These are phyloP conservation scores for Aegilops sharonensis DNA, from an alignment of 176 grass and related monocot genomes.

Conservation along the genomic window DNA sequence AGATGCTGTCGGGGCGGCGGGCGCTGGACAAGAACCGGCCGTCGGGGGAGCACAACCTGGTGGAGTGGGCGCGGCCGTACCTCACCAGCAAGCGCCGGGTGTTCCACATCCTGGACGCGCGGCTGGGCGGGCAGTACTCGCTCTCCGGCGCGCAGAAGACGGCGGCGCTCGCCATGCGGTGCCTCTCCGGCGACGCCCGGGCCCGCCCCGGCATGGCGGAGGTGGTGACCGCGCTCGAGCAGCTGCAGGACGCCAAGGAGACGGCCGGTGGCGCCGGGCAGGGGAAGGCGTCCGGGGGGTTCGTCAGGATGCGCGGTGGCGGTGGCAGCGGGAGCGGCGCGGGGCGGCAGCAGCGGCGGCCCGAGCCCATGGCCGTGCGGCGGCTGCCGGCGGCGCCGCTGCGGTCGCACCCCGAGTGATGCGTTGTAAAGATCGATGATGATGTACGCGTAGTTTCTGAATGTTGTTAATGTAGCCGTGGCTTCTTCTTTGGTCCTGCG, in stretches of 20 bases:
- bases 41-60: conserved; percentile 56
- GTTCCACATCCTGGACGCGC: conserved; percentile 46
- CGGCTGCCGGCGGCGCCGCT: background rate
- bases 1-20: conserved; percentile 53
- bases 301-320: background rate
- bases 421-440: conserved; percentile 8
- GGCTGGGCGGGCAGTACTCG: conserved; percentile 54
- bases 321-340: background rate
- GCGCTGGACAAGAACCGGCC: conserved; percentile 75
- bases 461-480: background rate
- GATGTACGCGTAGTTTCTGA: background rate
- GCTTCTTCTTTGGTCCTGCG: background rate
- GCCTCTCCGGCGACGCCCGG: conserved; percentile 49
- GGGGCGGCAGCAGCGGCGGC: background rate
- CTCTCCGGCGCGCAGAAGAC: conserved; percentile 49
- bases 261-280: background rate
- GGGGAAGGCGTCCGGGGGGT: background rate
- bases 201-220: conserved; percentile 60
- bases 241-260: conserved; percentile 51
- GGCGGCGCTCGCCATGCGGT: conserved; percentile 42
- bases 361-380: background rate
- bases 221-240: conserved; percentile 46
- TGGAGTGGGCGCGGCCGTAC: conserved; percentile 75
- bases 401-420: background rate
- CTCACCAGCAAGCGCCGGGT: conserved; percentile 47